Conservation (phyloP, 2,329 filamentous ascomycete species). For the Cadophora malorum region DNA sequence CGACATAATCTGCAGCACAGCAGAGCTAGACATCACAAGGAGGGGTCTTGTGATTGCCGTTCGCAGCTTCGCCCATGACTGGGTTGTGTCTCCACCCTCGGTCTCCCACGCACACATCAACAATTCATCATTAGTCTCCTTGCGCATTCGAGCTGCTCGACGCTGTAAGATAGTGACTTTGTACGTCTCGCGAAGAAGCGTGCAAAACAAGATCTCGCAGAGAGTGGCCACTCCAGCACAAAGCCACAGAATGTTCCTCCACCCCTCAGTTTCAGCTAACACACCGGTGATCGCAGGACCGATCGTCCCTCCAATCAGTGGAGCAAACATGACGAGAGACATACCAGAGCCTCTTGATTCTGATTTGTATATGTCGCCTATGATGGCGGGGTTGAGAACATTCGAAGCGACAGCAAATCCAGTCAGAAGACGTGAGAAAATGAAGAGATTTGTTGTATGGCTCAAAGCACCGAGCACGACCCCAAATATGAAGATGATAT, state of each 20-base stretch:
- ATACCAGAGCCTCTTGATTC: slow-evolving; percentile 53
- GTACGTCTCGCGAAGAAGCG: slow-evolving; percentile 64
- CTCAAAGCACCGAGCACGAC: slow-evolving; percentile 53
- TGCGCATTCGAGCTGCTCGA: slow-evolving; percentile 51
- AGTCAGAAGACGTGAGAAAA: slow-evolving; percentile 48
- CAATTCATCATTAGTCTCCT: slow-evolving; percentile 56
- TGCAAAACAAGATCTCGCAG: slow-evolving; percentile 53
- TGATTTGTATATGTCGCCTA: slow-evolving; percentile 54
- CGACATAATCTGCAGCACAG: slow-evolving; percentile 55
- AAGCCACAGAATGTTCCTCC: slow-evolving; percentile 60
- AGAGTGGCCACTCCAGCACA: slow-evolving; percentile 49
- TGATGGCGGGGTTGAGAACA: slow-evolving; percentile 51
- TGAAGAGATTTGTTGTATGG: slow-evolving; percentile 51
- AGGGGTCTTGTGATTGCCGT: slow-evolving; percentile 49
- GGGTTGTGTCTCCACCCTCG: slow-evolving; percentile 57
- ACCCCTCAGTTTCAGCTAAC: slow-evolving; percentile 54
- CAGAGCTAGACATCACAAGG: slow-evolving; percentile 53
- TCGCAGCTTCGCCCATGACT: slow-evolving; percentile 49
- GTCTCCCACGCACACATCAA: slow-evolving; percentile 47
- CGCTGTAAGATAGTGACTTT: slow-evolving; percentile 59
- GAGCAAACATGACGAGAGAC: slow-evolving; percentile 44
- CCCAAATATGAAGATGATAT: slow-evolving; percentile 58
- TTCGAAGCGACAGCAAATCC: slow-evolving; percentile 39
- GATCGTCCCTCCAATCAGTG: slow-evolving; percentile 43
- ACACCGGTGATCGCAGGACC: slow-evolving; percentile 45